Base-by-base conservation (phyloP, 768 basidiomycete genomes). In the Strobilomyces dryophilus region DNA sequence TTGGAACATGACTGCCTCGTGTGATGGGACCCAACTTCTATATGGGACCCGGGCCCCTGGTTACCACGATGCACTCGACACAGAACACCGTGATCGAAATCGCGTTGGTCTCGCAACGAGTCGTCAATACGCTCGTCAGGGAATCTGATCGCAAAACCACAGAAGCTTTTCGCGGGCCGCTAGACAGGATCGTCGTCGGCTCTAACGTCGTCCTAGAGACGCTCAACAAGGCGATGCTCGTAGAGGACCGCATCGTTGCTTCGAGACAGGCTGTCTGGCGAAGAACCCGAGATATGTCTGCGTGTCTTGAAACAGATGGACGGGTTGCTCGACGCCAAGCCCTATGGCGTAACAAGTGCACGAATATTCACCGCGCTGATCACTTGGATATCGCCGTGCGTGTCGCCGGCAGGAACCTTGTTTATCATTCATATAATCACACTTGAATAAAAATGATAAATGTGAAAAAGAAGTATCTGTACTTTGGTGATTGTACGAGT, bases 281-380 rank as follows among this genome's bases (percentile, higher is more conserved):
- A 24, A 8, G 60, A 61, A 12, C 60, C 56, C 0, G 15, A 4
- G 6, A 12, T 1, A 1, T 61, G 51, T 12, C 11, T 61, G 34
- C 18, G 48, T 3, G 45, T 27, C 14, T 44, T 61, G 53, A 47
- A 36, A 11, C 40, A 24, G 9, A 61, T 61, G 60, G 48, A 58
- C 3, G 35, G 4, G 11, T 2, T 54, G 2, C 52, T 61, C 12
- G 5, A 17, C 5, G 14, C 18, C 0, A 57, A 37, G 37, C 18
- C 15, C 35, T 10, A 40, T 18, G 40, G 40, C 40, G 12, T 7
- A 9, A 20, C 8, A 14, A 27, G 10, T 14, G n/a, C n/a, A n/a
- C n/a, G n/a, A n/a, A n/a, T n/a, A n/a, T n/a, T n/a, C n/a, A n/a
- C n/a, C n/a, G n/a, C n/a, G n/a, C n/a, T n/a, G n/a, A n/a, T n/a